Evolutionary conservation across 805 yeast genomes (phyloP), one percentile per base, ranked within the genome.

Genomic region (Lachancea quebecensis): DNA sequence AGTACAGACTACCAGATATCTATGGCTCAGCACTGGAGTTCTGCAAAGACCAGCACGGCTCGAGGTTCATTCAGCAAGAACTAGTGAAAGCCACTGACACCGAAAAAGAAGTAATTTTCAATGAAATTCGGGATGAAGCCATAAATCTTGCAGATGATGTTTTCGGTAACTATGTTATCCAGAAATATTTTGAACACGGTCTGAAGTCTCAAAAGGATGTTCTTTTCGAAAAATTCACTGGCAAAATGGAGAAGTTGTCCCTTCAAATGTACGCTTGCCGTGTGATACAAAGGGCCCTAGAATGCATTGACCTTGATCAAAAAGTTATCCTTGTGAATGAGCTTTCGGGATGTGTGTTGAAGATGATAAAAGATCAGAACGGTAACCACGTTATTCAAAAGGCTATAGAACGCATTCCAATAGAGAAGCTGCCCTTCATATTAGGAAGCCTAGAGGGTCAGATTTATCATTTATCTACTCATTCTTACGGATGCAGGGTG

Each of bases 381-480:
- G 99, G 98, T 52, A 93, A 93, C 64, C 99, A 93, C 65, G 99
- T 93, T 14, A 85, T 93, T 51, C 99, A 93, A 68, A 91, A 90
- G 63, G 82, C 96, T 1, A 86, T 93, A 54, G 99, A 93, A 66
- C 71, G 78, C 48, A 79, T 90, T 41, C 93, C 96, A 4, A 78
- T 85, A 47, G 78, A 72, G 18, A 67, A 74, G 38, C 75, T 88
- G 46, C 74, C 79, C 32, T 90, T 88, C 55, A 79, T 93, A 39
- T 72, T 88, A 57, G 81, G 78, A 30, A 78, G 89, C 28, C 73
- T 93, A 52, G 75, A 72, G 48, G 77, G 76, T 25, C 80, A 77
- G 42, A 84, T 89, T 42, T 85, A 87, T 58, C 95, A 85, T 58
- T 71, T 93, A 51, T 85, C 97, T 0, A 85, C 95, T 0, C 97